These are phyloP conservation scores for Lachancea cidri DNA, from an alignment of 805 yeast genomes.

Conservation along the genomic window DNA sequence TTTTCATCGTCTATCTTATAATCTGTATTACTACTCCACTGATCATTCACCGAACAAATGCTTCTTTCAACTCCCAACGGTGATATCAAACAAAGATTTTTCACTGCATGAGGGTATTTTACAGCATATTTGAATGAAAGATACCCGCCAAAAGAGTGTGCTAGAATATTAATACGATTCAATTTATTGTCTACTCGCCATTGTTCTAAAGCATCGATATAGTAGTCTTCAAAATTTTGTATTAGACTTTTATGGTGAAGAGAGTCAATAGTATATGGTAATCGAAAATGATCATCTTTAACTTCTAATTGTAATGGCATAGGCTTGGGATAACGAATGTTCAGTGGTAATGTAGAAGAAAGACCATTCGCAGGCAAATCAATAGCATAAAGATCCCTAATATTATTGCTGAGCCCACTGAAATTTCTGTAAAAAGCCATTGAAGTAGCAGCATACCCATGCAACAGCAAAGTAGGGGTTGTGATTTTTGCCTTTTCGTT, in stretches of 20 bases:
- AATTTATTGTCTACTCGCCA: constrained; percentile 54
- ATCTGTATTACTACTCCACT: constrained; percentile 12
- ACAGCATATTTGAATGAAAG: constrained; percentile 60
- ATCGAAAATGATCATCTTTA: constrained; percentile 8
- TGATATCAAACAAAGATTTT: constrained; percentile 54
- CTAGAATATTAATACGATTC: constrained; percentile 55
- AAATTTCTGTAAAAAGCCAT: constrained; percentile 76
- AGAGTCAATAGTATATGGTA: constrained; percentile 18
- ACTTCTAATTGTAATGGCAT: constrained; percentile 22
- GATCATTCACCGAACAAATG: constrained; percentile 49
- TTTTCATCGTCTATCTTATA: constrained; percentile 35
- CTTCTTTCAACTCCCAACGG: constrained; percentile 79
- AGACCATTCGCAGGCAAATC: constrained; percentile 72
- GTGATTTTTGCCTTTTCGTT: constrained; percentile 21
- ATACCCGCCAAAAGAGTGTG: constrained; percentile 79
- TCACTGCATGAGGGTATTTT: constrained; percentile 49
- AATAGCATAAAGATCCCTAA: constrained; percentile 60
- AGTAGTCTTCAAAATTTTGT: constrained; percentile 47
- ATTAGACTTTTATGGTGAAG: constrained; percentile 16
- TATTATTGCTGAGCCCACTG: constrained; percentile 39
- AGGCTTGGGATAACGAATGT: constrained; percentile 6
- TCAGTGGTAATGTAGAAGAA: constrained; percentile 44
- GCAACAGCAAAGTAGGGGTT: constrained; percentile 54
- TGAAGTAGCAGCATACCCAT: constrained; percentile 91
- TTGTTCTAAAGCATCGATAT: constrained; percentile 52